Percentiles rank a stretch among this genome's conserved stretches.
phyloP scores from a whole-genome alignment of 441 rosid genomes.

The Corymbia calophylla region DNA sequence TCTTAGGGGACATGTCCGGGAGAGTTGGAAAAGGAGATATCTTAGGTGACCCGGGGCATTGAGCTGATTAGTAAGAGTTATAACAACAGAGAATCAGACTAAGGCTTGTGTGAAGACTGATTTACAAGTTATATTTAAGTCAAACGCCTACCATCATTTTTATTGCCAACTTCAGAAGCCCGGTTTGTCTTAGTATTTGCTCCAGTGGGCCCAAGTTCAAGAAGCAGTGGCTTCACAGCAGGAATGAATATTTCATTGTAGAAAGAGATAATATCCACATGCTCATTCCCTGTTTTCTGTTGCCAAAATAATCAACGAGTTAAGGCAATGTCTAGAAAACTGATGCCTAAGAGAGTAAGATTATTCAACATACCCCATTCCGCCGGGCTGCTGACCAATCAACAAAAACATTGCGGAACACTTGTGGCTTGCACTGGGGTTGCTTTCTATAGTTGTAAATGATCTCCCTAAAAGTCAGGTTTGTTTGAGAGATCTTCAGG shows the following conservation, averaged over 20 bases:
- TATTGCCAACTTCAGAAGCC: slow-evolving; percentile 47
- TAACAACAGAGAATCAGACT: slow-evolving; percentile 9
- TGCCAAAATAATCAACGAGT: slow-evolving; percentile 17
- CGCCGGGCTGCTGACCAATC: slow-evolving; percentile 57
- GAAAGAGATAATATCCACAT: slow-evolving; percentile 80
- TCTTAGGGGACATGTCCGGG: slow-evolving; percentile 98
- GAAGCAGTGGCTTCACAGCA: slow-evolving; percentile 68
- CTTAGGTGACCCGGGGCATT: slow-evolving; percentile 85
- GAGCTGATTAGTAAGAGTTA: slow-evolving; percentile 40
- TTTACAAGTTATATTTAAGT: neutral
- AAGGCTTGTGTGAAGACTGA: neutral
- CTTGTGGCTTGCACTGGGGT: slow-evolving; percentile 92
- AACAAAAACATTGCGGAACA: slow-evolving; percentile 81
- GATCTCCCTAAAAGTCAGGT: slow-evolving; percentile 79
- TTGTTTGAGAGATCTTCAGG: slow-evolving; percentile 75
- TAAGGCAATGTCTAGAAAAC: slow-evolving; percentile 5
- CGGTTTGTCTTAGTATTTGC: slow-evolving; percentile 21
- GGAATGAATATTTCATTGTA: slow-evolving; percentile 92
- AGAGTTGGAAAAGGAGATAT: slow-evolving; percentile 77
- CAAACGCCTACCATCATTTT: slow-evolving; percentile 45
- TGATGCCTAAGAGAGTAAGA: neutral
- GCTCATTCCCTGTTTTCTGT: slow-evolving; percentile 85
- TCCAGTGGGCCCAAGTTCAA: slow-evolving; percentile 71
- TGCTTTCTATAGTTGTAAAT: slow-evolving; percentile 91
- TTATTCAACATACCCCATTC: slow-evolving; percentile 43